Evolutionary conservation across 2,329 filamentous ascomycete genomes (phyloP).

Genomic region (Cytospora mali): DNA sequence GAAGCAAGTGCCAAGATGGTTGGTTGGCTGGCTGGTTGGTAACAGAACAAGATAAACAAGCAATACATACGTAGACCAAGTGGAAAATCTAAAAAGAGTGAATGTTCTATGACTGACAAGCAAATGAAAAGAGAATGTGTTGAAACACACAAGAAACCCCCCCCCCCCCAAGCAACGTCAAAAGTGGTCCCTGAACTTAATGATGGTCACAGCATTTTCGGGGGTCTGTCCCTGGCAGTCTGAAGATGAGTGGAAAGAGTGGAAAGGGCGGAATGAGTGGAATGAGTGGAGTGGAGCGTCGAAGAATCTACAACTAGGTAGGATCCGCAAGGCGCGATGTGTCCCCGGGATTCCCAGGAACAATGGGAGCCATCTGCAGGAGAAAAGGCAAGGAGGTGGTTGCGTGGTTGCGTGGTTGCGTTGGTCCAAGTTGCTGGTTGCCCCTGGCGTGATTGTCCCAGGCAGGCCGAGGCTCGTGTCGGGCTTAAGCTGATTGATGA

Average conservation of each 20-base stretch:
- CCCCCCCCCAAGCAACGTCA: not conserved
- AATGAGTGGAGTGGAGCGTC: not conserved
- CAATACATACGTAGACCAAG: too few relatives aligned
- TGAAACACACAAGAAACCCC: slow-evolving; percentile 20
- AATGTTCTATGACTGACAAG: slow-evolving; percentile 4
- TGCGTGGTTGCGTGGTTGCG: too few relatives aligned
- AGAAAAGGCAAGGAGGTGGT: too few relatives aligned
- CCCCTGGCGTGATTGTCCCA: too few relatives aligned
- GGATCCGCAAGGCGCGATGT: not conserved
- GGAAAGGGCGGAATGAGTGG: not conserved
- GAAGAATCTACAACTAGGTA: not conserved
- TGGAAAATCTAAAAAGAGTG: slow-evolving; percentile 11
- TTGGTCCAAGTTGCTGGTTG: too few relatives aligned
- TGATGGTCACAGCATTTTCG: not conserved
- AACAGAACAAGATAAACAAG: slow-evolving; percentile 15
- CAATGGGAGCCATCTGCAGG: too few relatives aligned
- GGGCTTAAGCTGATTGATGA: not conserved
- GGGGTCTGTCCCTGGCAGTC: not conserved
- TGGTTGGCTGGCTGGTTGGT: too few relatives aligned
- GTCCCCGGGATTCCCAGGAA: not conserved
- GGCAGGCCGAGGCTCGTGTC: not conserved
- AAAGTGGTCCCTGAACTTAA: not conserved
- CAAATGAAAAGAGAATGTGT: not conserved
- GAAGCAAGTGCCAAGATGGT: not conserved
- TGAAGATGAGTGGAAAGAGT: not conserved